Evolutionary conservation across 768 basidiomycete species (phyloP), one percentile per base, ranked within the genome.

Genomic region (Naganishia kalamii): DNA sequence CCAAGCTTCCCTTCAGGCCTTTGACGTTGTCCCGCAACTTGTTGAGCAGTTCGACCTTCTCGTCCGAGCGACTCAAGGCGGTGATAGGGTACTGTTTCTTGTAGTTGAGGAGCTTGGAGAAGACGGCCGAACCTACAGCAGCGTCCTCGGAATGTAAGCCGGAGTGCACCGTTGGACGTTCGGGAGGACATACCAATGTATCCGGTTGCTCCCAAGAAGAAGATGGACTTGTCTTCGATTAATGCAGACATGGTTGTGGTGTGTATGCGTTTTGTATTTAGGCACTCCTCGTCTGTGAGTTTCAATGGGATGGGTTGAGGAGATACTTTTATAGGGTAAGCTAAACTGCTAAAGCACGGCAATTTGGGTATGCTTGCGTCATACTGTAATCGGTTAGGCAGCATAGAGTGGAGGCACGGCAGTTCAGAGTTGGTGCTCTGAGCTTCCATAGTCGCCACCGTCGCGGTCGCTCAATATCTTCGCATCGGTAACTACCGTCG

Each of bases 171-270:
- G 32, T 13, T 52, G 2, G n/a, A 21, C 8, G 3, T 3, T 17
- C 3, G 54, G 23, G 2, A 27, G 11, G 6, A 33, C 54, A 23
- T 57, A 57, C 54, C 74, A 33, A 75, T 70, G 68, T 72, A 75
- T n/a, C 74, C 74, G 1, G 74, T 75, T 10, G 66, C 70, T 10
- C 74, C 73, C 50, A 70, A 63, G 47, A 74, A 62, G 61, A 74
- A 69, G 51, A 74, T 70, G 65, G 57, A 68, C 73, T 23, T 67
- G 68, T 57, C 27, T 41, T 64, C 47, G 15, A 49, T 19, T 21
- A 49, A 32, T 27, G 63, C 51, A 33, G 63, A 64, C 63, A 64
- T 61, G 13, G n/a, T 29, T 51, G 50, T 29, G 4, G 11, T 7
- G 50, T 51, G 50, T 51, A 27, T 8, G 12, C 6, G 12, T 57